Evolutionary conservation across 1,284 basidiomycete species (phyloP).

Genomic region (Ustilago vetiveriae): DNA sequence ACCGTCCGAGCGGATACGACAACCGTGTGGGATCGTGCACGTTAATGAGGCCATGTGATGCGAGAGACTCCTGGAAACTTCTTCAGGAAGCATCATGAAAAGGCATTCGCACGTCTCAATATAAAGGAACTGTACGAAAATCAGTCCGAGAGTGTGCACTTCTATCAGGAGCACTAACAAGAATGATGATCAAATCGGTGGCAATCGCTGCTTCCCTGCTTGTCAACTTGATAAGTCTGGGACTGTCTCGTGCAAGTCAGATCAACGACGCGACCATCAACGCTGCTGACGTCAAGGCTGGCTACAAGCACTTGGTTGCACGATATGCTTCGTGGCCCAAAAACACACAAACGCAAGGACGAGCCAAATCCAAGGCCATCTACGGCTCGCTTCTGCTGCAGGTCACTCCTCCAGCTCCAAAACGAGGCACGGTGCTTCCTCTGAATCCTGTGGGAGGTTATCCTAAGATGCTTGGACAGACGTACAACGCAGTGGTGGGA

Average conservation of each 20-base stretch:
- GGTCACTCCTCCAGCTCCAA: background rate
- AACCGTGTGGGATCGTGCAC: too few relatives aligned
- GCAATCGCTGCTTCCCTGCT: background rate
- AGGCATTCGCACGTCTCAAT: too few relatives aligned
- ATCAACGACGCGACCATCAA: background rate
- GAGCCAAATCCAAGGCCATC: constrained; percentile 1
- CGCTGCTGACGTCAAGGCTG: constrained; percentile 11
- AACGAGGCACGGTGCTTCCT: constrained; percentile 13
- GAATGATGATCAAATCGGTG: background rate
- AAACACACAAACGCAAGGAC: constrained; percentile 2
- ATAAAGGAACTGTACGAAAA: too few relatives aligned
- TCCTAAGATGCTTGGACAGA: constrained; percentile 35
- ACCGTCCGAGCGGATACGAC: too few relatives aligned
- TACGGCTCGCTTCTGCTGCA: constrained; percentile 2
- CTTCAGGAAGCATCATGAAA: too few relatives aligned
- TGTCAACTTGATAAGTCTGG: background rate
- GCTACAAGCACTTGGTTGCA: constrained; percentile 12
- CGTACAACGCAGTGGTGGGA: constrained; percentile 27
- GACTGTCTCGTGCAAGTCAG: background rate
- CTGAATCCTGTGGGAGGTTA: constrained; percentile 24
- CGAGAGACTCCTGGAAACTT: too few relatives aligned
- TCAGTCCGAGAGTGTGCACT: too few relatives aligned
- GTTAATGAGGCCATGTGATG: too few relatives aligned
- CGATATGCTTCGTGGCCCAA: constrained; percentile 17
- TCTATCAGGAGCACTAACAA: background rate